phyloP scores from a whole-genome alignment of 345 rosid species.

The Corchorus olitorius region DNA sequence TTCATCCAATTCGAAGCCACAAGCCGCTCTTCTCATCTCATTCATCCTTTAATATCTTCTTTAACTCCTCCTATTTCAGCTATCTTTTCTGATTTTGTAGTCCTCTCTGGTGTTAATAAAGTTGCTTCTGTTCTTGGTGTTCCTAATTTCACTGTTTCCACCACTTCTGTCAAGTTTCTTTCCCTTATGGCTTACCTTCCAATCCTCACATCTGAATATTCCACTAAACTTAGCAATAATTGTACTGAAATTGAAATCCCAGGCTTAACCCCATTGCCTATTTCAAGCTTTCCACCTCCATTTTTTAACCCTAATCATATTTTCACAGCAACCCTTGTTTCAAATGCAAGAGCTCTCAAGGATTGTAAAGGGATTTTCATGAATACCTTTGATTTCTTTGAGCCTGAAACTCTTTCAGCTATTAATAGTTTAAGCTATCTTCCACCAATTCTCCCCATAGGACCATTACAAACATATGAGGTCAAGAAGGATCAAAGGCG shows the following conservation, averaged over 20 bases:
- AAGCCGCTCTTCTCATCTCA: slow-evolving; percentile 41
- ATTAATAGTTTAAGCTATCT: slow-evolving; percentile 22
- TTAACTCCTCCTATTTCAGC: slow-evolving; percentile 32
- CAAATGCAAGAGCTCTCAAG: slow-evolving; percentile 14
- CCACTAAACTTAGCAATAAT: slow-evolving; percentile 6
- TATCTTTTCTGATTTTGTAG: slow-evolving; percentile 31
- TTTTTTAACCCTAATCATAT: slow-evolving; percentile 20
- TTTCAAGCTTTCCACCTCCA: slow-evolving; percentile 40
- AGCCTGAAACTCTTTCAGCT: slow-evolving; percentile 27
- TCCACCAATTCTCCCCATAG: slow-evolving; percentile 38
- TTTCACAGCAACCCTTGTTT: slow-evolving; percentile 13
- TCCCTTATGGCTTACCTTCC: slow-evolving; percentile 24
- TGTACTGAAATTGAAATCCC: slow-evolving; percentile 27
- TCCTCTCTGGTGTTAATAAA: slow-evolving; percentile 21
- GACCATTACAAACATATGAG: slow-evolving; percentile 38
- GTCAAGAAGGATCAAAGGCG: slow-evolving; percentile 11
- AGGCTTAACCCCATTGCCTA: slow-evolving; percentile 34
- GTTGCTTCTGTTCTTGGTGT: slow-evolving; percentile 29
- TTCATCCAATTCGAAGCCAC: slow-evolving; percentile 38
- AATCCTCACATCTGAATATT: slow-evolving; percentile 4
- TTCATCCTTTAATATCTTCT: slow-evolving; percentile 34
- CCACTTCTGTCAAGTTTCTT: slow-evolving; percentile 35
- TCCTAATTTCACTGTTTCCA: slow-evolving; percentile 32
- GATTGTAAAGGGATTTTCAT: slow-evolving; percentile 34
- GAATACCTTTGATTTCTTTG: slow-evolving; percentile 43